These are phyloP conservation scores for Sideroxylon spinosum DNA, from an alignment of 179 eudicot genomes.

Conservation along the genomic window DNA sequence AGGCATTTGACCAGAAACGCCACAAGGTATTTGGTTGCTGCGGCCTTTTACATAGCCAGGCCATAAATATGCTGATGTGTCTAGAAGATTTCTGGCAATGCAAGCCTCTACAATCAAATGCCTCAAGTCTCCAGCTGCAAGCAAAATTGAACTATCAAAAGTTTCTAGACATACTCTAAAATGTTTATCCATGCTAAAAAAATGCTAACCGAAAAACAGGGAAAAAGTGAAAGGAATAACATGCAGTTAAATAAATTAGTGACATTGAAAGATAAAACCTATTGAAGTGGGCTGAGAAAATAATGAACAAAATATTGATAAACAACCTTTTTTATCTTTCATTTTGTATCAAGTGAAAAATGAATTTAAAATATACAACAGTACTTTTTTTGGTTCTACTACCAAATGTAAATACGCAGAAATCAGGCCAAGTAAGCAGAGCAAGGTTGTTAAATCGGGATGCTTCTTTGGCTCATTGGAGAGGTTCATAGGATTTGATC, in stretches of 20 bases:
- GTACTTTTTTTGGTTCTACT: not conserved
- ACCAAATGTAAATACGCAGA: not conserved
- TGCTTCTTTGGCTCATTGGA: too few relatives aligned
- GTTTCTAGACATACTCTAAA: not conserved
- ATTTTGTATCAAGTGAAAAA: not conserved
- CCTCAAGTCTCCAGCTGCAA: constrained; percentile 86
- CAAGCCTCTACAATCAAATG: constrained; percentile 94
- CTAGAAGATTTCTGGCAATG: constrained; percentile 77
- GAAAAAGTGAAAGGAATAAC: not conserved
- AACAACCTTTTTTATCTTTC: too few relatives aligned
- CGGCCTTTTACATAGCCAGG: constrained; percentile 80
- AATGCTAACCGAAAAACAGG: not conserved
- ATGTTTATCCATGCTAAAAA: not conserved
- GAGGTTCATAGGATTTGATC: too few relatives aligned
- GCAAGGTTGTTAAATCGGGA: too few relatives aligned
- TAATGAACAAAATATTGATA: not conserved
- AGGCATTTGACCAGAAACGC: constrained; percentile 57
- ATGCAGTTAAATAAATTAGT: not conserved
- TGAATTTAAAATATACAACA: not conserved
- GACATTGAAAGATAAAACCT: not conserved
- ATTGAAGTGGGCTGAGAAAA: not conserved
- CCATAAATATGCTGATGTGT: constrained; percentile 82
- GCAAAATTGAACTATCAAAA: not conserved
- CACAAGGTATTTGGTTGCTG: constrained; percentile 65
- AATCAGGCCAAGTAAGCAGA: not conserved